Evolutionary conservation across 2,329 filamentous ascomycete species (phyloP).

Genomic region (Nigrograna mackinnonii): DNA sequence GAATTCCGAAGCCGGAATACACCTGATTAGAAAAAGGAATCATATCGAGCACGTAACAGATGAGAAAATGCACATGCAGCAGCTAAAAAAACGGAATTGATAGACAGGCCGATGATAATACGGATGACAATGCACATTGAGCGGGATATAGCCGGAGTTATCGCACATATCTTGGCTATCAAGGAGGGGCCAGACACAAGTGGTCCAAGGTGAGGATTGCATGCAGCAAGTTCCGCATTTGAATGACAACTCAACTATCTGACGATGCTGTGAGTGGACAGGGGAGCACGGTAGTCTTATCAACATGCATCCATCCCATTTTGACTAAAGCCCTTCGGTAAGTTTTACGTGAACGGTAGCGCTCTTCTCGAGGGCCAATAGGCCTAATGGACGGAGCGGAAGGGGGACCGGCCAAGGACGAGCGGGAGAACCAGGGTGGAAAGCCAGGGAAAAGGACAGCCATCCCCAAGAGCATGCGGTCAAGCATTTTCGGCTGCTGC

Average conservation of each 20-base stretch:
- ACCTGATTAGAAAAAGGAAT: too few species aligned
- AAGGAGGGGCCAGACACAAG: conserved; percentile 13
- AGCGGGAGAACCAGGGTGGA: too few species aligned
- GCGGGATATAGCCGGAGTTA: conserved; percentile 24
- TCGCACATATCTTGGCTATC: conserved; percentile 12
- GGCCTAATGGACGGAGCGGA: too few species aligned
- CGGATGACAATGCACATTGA: conserved; percentile 18
- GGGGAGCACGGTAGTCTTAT: conserved; percentile 33
- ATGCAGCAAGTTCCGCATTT: conserved; percentile 22
- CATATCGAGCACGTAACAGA: too few species aligned
- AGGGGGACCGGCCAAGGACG: too few species aligned
- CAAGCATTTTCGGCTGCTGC: too few species aligned
- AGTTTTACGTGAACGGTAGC: conserved; percentile 27
- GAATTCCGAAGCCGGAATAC: too few species aligned
- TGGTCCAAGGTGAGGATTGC: conserved; percentile 15
- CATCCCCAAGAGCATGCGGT: too few species aligned
- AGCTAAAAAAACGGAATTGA: too few species aligned
- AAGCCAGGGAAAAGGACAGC: too few species aligned
- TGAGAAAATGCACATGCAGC: too few species aligned
- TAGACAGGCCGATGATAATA: conserved; percentile 25
- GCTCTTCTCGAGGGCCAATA: too few species aligned
- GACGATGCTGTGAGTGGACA: conserved; percentile 17
- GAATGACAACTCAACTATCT: conserved; percentile 18
- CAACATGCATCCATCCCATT: conserved; percentile 22
- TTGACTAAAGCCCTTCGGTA: conserved; percentile 41